phyloP scores from a whole-genome alignment of 768 basidiomycete species.

The Kwoniella sp. region DNA sequence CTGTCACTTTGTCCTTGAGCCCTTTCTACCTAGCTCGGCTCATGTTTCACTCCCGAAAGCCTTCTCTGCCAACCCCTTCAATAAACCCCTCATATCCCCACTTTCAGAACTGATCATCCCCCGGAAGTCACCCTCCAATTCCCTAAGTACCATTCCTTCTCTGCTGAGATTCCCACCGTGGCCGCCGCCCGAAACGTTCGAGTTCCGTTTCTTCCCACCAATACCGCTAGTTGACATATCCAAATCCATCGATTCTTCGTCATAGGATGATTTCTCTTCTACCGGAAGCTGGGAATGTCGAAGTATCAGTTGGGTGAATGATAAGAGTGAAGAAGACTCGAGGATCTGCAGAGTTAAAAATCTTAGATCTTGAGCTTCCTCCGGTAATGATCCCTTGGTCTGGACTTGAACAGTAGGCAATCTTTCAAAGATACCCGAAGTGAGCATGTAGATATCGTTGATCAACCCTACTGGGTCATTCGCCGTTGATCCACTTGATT shows the following conservation, averaged over 20 bases:
- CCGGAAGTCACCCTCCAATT: constrained; percentile 21
- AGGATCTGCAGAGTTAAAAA: constrained; percentile 6
- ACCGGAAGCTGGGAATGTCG: constrained; percentile 18
- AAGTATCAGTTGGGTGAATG: constrained; percentile 21
- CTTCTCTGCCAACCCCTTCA: constrained; percentile 9
- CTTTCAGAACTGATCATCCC: constrained; percentile 8
- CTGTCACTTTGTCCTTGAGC: too few relatives aligned
- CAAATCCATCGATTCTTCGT: constrained; percentile 17
- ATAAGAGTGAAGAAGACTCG: constrained; percentile 17
- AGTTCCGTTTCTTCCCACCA: not conserved
- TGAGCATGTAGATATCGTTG: constrained; percentile 23
- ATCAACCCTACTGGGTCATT: constrained; percentile 25
- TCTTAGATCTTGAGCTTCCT: not conserved
- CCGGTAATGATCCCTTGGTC: not conserved
- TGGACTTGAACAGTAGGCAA: not conserved
- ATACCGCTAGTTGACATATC: constrained; percentile 4
- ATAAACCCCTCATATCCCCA: constrained; percentile 11
- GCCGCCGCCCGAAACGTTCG: not conserved
- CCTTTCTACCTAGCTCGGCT: too few relatives aligned
- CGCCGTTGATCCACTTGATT: not conserved
- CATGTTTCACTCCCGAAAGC: constrained; percentile 8
- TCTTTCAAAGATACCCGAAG: not conserved
- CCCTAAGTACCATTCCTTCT: constrained; percentile 18
- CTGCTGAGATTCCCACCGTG: not conserved
- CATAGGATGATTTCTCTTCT: constrained; percentile 5